phyloP scores from a whole-genome alignment of 345 rosid species.

The Hypericum perforatum region DNA sequence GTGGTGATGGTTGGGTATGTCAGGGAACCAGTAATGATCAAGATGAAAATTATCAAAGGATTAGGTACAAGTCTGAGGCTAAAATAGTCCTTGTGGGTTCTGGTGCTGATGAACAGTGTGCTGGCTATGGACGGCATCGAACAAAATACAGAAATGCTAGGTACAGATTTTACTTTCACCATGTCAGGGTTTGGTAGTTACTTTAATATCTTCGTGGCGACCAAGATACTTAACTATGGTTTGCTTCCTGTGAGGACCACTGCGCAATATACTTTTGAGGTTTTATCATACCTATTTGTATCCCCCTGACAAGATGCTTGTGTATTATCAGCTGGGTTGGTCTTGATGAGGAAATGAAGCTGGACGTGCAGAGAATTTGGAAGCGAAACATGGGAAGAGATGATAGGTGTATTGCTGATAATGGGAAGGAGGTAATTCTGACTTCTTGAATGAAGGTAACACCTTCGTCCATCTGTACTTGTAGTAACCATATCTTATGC shows the following conservation, averaged over 20 bases:
- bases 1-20: conserved; percentile 72
- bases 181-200: not conserved
- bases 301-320: no score
- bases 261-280: no score
- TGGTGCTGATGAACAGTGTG: conserved; percentile 99
- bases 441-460: not conserved
- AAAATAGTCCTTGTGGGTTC: conserved; percentile 80
- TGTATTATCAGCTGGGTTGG: conserved; percentile 90
- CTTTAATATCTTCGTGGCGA: no score
- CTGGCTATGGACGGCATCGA: conserved; percentile 92
- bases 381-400: conserved; percentile 93
- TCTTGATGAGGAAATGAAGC: conserved; percentile 83
- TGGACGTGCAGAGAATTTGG: conserved; percentile 99
- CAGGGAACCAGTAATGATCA: conserved; percentile 20
- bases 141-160: conserved; percentile 73
- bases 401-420: conserved; percentile 82
- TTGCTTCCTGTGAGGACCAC: no score
- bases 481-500: not conserved
- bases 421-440: conserved; percentile 71
- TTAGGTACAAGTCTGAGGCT: conserved; percentile 52
- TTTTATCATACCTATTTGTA: not conserved
- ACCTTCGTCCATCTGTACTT: not conserved
- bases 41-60: conserved; percentile 19
- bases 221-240: no score
- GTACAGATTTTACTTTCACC: conserved; percentile 23